Evolutionary conservation across 169 alveolate genomes (phyloP), one percentile per base, ranked within the genome.

Genomic region (Theileria luwenshuni): DNA sequence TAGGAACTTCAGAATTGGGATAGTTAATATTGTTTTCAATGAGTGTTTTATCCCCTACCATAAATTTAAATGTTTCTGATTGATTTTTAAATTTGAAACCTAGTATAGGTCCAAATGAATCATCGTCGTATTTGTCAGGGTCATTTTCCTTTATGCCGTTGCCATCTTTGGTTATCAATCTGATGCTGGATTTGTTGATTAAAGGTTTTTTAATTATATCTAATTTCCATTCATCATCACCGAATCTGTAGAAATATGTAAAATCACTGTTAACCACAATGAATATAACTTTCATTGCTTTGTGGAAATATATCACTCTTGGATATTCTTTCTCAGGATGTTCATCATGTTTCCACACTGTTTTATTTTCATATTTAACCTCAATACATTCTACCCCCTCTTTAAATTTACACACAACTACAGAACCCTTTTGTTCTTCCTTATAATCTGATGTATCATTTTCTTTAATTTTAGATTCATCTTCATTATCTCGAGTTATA

Each of bases 211-310:
- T 54, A n/a, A 27, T 2, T 7, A 54, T 54, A 12, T 54, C 63
- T n/a, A 54, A 54, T 54, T 54, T 54, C 63, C 27, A 25, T n/a
- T 54, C 33, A 54, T n/a, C 33, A 54, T 54, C 63, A 54, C 43
- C 13, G 27, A 54, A 54, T 54, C 63, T 54, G 27, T 54, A 54
- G 27, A 54, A 54, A n/a, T 54, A 23, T 25, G 33, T 25, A 13
- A 33, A 13, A 54, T 21, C 35, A 54, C 15, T 13, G 19, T 23
- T 27, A 19, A 54, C 13, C 27, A 23, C 63, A n/a, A 54, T 2
- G 33, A 54, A 54, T 12, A 54, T 38, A 54, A 54, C n/a, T 2
- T 27, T 54, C 33, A 25, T 8, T 10, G 7, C 63, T 54, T 54
- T 54, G 8, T 54, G 63, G 13, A 54, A 13, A 54, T 54, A 54